phyloP scores from a whole-genome alignment of 1,139 yeast species.

The Geotrichum restrictum region DNA sequence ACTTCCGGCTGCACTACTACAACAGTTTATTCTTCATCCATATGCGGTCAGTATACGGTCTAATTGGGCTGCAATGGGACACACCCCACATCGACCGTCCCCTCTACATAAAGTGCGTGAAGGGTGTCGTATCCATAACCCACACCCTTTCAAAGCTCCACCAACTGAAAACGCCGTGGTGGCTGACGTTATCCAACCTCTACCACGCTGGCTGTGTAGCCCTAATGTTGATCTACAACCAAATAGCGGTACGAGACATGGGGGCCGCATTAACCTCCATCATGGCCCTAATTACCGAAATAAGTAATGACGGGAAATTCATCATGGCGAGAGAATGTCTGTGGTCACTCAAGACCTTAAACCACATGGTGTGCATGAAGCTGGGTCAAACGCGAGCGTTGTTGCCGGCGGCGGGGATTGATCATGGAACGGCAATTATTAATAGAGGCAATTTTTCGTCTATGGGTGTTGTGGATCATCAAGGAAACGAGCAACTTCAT shows the following conservation, averaged over 20 bases:
- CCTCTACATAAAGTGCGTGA: constrained; percentile 25
- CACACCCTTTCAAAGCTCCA: constrained; percentile 35
- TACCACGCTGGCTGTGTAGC: constrained; percentile 49
- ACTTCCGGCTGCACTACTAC: constrained; percentile 22
- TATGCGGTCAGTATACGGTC: constrained; percentile 20
- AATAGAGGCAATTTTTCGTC: constrained; percentile 47
- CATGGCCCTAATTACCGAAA: constrained; percentile 38
- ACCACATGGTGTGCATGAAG: constrained; percentile 49
- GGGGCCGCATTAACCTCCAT: constrained; percentile 29
- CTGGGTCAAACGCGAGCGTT: constrained; percentile 43
- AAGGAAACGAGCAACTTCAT: constrained; percentile 21
- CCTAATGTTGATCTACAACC: constrained; percentile 47
- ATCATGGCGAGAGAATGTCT: constrained; percentile 60
- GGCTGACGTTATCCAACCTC: constrained; percentile 46
- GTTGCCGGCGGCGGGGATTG: constrained; percentile 47
- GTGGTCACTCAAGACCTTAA: constrained; percentile 60
- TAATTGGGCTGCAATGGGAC: constrained; percentile 19
- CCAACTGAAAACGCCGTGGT: constrained; percentile 49
- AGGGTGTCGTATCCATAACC: constrained; percentile 34
- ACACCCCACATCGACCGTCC: constrained; percentile 1
- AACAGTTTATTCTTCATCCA: constrained; percentile 17
- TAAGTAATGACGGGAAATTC: constrained; percentile 45
- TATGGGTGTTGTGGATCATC: constrained; percentile 27
- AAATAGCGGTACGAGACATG: constrained; percentile 32
- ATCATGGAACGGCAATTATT: constrained; percentile 55